Percentiles rank a stretch among this genome's conserved stretches.
phyloP scores from a whole-genome alignment of 2,329 filamentous ascomycete genomes.

The Phaeophleospora eucalypticola region DNA sequence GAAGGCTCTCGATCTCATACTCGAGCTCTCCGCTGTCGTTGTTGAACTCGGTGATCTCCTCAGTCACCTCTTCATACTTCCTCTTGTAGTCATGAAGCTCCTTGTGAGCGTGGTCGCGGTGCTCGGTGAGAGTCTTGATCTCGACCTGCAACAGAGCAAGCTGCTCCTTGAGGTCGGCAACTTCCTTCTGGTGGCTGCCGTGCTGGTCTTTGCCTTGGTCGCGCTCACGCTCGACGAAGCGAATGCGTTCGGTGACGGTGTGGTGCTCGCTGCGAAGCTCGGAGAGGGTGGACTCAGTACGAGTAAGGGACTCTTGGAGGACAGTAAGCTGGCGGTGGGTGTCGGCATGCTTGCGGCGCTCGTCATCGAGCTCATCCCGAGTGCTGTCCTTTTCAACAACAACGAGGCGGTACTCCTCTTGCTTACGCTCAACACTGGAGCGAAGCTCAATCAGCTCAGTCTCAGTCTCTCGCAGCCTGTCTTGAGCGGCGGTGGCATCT shows the following conservation, averaged over 20 bases:
- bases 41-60: slow-evolving; percentile 23
- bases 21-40: slow-evolving; percentile 25
- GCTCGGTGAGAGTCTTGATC: slow-evolving; percentile 19
- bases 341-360: slow-evolving; percentile 23
- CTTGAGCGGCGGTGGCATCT: slow-evolving; percentile 24
- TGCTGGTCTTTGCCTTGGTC: slow-evolving; percentile 27
- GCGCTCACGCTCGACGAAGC: slow-evolving; percentile 26
- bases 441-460: slow-evolving; percentile 23
- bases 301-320: slow-evolving; percentile 21
- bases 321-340: slow-evolving; percentile 21
- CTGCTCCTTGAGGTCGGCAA: slow-evolving; percentile 25
- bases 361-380: slow-evolving; percentile 26
- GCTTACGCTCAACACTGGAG: slow-evolving; percentile 23
- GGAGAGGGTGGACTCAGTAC: slow-evolving; percentile 22
- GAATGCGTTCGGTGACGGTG: slow-evolving; percentile 25
- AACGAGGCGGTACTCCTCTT: slow-evolving; percentile 25
- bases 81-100: background rate
- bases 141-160: slow-evolving; percentile 25
- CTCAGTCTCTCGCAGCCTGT: slow-evolving; percentile 24
- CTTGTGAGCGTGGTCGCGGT: slow-evolving; percentile 19
- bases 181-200: slow-evolving; percentile 20
- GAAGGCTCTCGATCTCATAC: slow-evolving; percentile 29
- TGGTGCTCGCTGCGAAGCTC: slow-evolving; percentile 22
- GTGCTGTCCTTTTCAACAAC: slow-evolving; percentile 27
- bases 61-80: slow-evolving; percentile 24